Evolutionary conservation across 169 alveolate species (phyloP), one percentile per base, ranked within the genome.

Genomic region (Babesia gibsoni): DNA sequence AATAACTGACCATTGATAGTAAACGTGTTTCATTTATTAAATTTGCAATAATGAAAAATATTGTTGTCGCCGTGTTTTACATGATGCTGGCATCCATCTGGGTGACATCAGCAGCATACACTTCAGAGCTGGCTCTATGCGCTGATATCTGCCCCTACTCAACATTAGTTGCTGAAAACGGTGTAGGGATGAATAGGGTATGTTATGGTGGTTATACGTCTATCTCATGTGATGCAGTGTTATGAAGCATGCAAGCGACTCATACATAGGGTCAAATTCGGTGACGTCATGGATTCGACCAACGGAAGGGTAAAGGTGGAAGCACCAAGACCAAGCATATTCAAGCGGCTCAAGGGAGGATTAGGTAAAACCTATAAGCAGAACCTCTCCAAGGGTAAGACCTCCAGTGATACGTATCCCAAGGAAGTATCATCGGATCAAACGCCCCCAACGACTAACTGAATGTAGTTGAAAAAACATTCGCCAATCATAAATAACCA

Each of bases 101-200:
- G 0, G 0, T 23, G n/a, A 27, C 46, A 1, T 3, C n/a, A 10
- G 50, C 39, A 20, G 43, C 58, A 1, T 50, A 61, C 36, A 45
- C 72, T 3, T 4, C 72, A 5, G 72, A 61, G 8, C 42, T 61
- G 72, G 72, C 39, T 7, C 72, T 61, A 7, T 61, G 72, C 33
- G 59, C 72, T 23, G 72, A 61, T 23, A 61, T 61, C 50, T 61
- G 72, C 52, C 72, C 72, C 7, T 42, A 56, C 3, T 61, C 72
- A 2, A 18, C 72, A 9, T 20, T 61, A 6, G 72, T 61, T 1
- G 25, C 72, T 25, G 53, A 1, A 2, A 48, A 61, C 22, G 72
- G 72, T 22, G 58, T 32, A 0, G 72, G 72, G 0, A 61, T 61
- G 5, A 30, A 42, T 2, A 43, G 32, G 58, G 72, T 61, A 61